Percentiles rank a stretch among this genome's conserved stretches.
These are phyloP conservation scores for Leishmania martiniquensis DNA, from an alignment of 208 protist species.

Conservation along the genomic window DNA sequence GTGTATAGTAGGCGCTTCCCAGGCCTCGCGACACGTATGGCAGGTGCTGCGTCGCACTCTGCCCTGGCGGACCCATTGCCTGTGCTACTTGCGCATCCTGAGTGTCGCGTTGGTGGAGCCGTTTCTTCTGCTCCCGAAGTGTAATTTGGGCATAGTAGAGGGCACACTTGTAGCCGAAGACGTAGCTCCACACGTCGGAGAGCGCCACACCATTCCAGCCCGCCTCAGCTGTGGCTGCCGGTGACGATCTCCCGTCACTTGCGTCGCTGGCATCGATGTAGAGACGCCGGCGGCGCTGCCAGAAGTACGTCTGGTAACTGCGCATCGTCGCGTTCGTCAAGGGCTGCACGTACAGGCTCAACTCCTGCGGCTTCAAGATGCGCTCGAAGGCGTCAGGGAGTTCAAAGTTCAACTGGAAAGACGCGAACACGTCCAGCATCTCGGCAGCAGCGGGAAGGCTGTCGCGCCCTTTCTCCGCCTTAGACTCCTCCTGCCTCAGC, in stretches of 20 bases:
- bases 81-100: slow-evolving; percentile 44
- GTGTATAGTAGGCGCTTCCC: slow-evolving; percentile 76
- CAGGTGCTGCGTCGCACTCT: slow-evolving; percentile 19
- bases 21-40: slow-evolving; percentile 49
- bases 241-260: not conserved
- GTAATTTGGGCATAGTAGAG: slow-evolving; percentile 75
- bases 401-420: slow-evolving; percentile 68
- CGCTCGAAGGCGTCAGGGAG: slow-evolving; percentile 62
- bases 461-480: not conserved
- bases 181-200: slow-evolving; percentile 75
- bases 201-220: slow-evolving; percentile 11
- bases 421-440: slow-evolving; percentile 73
- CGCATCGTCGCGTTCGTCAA: slow-evolving; percentile 29
- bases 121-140: slow-evolving; percentile 68
- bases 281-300: slow-evolving; percentile 58
- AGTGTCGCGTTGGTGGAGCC: slow-evolving; percentile 55
- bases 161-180: slow-evolving; percentile 85
- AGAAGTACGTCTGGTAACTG: slow-evolving; percentile 69
- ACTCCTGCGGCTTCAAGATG: slow-evolving; percentile 53
- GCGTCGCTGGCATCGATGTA: slow-evolving; percentile 12
- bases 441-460: slow-evolving; percentile 3
- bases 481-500: not conserved
- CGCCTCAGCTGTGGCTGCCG: not conserved
- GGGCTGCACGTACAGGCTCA: slow-evolving; percentile 51
- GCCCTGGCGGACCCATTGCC: slow-evolving; percentile 31